Conservation (phyloP, 78 protist genomes). For the Anaeramoeba flamelloides region DNA sequence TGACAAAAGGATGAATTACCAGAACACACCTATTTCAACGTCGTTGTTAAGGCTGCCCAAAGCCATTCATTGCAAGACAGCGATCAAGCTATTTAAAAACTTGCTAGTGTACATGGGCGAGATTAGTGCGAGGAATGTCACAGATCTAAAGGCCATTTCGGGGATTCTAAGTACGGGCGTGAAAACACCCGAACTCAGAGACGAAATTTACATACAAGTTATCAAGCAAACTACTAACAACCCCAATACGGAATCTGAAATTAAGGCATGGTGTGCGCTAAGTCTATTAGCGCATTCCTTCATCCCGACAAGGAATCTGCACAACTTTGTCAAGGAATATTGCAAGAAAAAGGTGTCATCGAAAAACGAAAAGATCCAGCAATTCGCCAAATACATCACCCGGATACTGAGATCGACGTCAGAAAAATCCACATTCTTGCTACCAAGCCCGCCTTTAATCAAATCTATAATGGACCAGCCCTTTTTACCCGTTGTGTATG, state of each 20-base stretch:
- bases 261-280: neutral
- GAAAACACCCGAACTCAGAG: neutral
- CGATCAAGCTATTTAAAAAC: neutral
- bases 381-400: too few species aligned
- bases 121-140: neutral
- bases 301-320: neutral
- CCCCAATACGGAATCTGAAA: neutral
- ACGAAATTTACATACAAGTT: neutral
- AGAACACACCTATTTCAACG: neutral
- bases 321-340: too few species aligned
- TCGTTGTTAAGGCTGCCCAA: neutral
- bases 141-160: neutral
- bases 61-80: neutral
- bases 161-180: neutral
- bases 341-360: too few species aligned
- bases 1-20: neutral
- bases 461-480: too few species aligned
- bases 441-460: too few species aligned
- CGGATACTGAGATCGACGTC: too few species aligned
- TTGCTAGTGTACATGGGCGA: neutral
- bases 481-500: too few species aligned
- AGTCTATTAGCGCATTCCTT: neutral
- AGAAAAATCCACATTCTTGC: too few species aligned
- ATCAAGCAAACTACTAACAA: neutral
- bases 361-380: too few species aligned